Percentiles rank a stretch among this genome's conserved stretches.
These are phyloP conservation scores for Neckera pumila DNA, from an alignment of 225 moss, liverwort and hornwort species.

Conservation along the genomic window DNA sequence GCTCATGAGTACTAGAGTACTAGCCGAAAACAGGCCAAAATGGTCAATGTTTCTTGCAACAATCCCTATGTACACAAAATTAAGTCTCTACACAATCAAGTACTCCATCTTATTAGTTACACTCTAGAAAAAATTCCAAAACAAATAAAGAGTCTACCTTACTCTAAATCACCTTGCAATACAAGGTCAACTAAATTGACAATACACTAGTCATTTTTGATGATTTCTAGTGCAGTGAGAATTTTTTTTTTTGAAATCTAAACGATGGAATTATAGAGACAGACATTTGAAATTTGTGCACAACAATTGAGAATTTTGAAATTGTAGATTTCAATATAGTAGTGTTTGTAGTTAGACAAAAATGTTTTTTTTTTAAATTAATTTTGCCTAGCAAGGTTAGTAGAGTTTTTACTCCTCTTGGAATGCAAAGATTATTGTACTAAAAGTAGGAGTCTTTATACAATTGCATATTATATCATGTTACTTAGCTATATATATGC, in stretches of 20 bases:
- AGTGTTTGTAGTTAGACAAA: not conserved
- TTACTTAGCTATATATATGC: not conserved
- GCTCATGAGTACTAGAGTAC: too few species aligned
- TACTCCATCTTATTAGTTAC: not conserved
- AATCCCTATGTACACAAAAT: too few species aligned
- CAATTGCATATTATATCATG: not conserved
- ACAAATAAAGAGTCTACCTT: not conserved
- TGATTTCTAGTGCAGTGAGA: not conserved
- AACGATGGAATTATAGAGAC: too few species aligned
- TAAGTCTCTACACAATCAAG: not conserved
- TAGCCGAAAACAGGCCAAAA: too few species aligned
- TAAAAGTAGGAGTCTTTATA: not conserved
- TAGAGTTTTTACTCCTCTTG: not conserved
- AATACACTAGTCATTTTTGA: not conserved
- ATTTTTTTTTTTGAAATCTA: not conserved
- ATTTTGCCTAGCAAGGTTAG: fast-evolving
- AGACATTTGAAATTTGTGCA: not conserved
- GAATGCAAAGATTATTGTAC: not conserved
- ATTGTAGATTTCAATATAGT: not conserved
- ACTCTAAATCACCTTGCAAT: not conserved
- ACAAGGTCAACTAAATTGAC: not conserved
- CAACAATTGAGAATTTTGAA: not conserved
- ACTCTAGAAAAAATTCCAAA: not conserved
- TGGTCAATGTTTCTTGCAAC: too few species aligned
- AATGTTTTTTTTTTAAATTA: too few species aligned